Evolutionary conservation across 495 filamentous ascomycete species (phyloP), one percentile per base, ranked within the genome.

Genomic region (Opeltia flavorubescens): DNA sequence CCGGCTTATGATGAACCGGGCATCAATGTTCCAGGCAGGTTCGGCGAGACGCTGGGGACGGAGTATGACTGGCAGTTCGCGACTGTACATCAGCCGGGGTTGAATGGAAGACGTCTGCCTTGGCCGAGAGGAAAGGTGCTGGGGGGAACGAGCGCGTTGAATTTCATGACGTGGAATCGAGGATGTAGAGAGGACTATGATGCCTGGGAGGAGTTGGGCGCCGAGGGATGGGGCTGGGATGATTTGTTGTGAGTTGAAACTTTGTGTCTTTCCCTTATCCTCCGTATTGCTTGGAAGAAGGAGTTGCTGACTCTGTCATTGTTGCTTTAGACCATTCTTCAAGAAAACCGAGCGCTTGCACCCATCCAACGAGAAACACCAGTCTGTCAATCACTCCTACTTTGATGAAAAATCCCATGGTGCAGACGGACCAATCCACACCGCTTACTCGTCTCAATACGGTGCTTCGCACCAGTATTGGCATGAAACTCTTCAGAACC

Each of bases 211-310:
- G 64, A 66, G 13, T 63, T 75, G 18, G 75, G 76, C 5, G 72
- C 72, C 20, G 48, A 55, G 2, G 73, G 74, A 1, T 81, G 76
- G 78, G 69, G 63, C 28, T 79, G 76, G 75, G 63, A 77, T 5
- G 59, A 55, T 15, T 53, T 77, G 26, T 52, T 69, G 60, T 66
- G 25, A 55, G 66, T 62, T n/a, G n/a, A n/a, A n/a, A n/a, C n/a
- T 35, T 33, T 34, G n/a, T 20, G 23, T 15, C 44, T 15, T 8
- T 18, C 18, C 38, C 18, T 13, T 41, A 30, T 24, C 38, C 50
- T 23, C 21, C 20, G 8, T 17, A 9, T 3, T 41, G 34, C 17
- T 35, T 43, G 21, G 28, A 23, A 8, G 5, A 3, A 29, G 29
- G 29, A 17, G 15, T 17, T 48, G 13, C 13, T 31, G 15, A 34